Percentiles rank a stretch among this genome's conserved stretches.
Evolutionary conservation across 768 basidiomycete species (phyloP).

Genomic region (Dioszegia hungarica): DNA sequence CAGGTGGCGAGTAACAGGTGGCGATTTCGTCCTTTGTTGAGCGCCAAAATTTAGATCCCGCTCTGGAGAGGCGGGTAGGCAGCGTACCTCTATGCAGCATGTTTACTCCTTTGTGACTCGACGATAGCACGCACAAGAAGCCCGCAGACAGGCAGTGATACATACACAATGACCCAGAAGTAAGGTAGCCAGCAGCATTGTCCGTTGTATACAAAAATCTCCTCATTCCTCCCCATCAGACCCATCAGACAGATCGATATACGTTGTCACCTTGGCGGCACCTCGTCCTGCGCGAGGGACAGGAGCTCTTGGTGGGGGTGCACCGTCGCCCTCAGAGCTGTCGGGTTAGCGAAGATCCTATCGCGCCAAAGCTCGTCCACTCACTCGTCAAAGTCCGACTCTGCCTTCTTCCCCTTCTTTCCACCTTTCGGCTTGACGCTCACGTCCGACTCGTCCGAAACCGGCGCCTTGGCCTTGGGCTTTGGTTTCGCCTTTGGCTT

Average conservation of each 20-base stretch:
- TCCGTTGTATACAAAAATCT: background rate
- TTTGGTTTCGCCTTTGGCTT: slow-evolving; percentile 11
- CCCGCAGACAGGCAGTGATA: too few relatives aligned
- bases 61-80: background rate
- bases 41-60: background rate
- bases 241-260: slow-evolving; percentile 35
- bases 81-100: background rate
- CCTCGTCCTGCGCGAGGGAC: slow-evolving; percentile 38
- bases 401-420: slow-evolving; percentile 30
- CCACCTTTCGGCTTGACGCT: slow-evolving; percentile 16
- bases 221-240: slow-evolving; percentile 24
- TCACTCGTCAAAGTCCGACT: slow-evolving; percentile 35
- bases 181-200: background rate
- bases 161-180: background rate
- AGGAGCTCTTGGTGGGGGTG: slow-evolving; percentile 20
- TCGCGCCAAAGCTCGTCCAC: background rate
- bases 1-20: background rate
- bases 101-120: background rate
- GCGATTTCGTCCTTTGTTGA: slow-evolving; percentile 1
- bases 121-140: background rate
- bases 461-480: slow-evolving; percentile 24
- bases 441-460: slow-evolving; percentile 6
- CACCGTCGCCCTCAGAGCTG: slow-evolving; percentile 29
- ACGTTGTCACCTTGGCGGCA: slow-evolving; percentile 33
- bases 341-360: background rate